Percentiles rank a stretch among this genome's conserved stretches.
phyloP scores from a whole-genome alignment of 176 grass and related monocot species.

The Aegilops speltoides region DNA sequence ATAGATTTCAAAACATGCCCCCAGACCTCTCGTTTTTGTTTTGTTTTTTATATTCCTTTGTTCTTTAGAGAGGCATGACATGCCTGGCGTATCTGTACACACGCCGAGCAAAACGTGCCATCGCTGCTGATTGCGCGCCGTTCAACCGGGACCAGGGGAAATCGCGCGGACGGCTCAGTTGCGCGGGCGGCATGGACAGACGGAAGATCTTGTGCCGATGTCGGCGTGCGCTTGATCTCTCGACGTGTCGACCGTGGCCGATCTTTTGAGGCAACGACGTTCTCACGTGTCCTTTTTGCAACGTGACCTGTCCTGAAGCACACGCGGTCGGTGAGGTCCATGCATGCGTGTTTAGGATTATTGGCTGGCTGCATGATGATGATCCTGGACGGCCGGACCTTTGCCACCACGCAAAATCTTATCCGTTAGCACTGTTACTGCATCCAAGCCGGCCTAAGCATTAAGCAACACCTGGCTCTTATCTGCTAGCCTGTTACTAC shows the following conservation, averaged over 20 bases:
- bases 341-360: no score
- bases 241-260: not conserved
- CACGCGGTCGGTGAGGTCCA: no score
- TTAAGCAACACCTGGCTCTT: not conserved
- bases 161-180: not conserved
- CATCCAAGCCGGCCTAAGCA: not conserved
- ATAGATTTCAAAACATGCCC: no score
- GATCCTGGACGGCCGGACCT: not conserved
- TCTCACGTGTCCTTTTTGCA: not conserved
- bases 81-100: no score
- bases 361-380: not conserved
- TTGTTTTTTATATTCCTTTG: no score
- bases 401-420: not conserved
- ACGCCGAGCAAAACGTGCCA: no score
- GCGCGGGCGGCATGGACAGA: not conserved
- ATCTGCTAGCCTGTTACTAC: not conserved
- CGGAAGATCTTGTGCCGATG: not conserved
- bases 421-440: not conserved
- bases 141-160: not conserved
- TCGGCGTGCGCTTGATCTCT: not conserved
- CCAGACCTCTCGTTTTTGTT: no score
- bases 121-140: not conserved
- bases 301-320: no score
- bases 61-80: no score
- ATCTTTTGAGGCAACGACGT: not conserved